Evolutionary conservation across 345 rosid species (phyloP).

Genomic region (Salix koriyanagi): DNA sequence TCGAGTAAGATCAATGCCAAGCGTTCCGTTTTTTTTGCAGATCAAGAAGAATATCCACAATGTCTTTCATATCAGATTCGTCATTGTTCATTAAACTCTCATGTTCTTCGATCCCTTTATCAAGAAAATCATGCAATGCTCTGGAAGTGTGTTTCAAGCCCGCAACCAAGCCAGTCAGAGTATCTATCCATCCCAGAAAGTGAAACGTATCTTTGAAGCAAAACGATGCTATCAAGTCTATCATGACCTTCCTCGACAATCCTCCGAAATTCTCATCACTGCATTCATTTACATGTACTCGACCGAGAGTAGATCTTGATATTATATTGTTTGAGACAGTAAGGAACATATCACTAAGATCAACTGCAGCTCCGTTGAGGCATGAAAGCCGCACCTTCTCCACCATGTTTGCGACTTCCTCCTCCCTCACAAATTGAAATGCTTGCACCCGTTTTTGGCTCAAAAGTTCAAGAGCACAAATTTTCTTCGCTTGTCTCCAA

Average conservation of each 20-base stretch:
- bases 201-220: slow-evolving; percentile 15
- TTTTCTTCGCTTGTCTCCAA: slow-evolving; percentile 25
- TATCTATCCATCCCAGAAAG: slow-evolving; percentile 9
- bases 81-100: background rate
- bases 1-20: slow-evolving; percentile 1
- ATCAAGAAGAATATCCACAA: slow-evolving; percentile 16
- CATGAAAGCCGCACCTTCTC: background rate
- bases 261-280: slow-evolving; percentile 4
- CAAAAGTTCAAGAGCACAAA: slow-evolving; percentile 11
- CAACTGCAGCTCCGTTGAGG: background rate
- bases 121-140: slow-evolving; percentile 2
- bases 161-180: background rate
- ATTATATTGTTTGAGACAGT: slow-evolving; percentile 2
- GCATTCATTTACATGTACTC: background rate
- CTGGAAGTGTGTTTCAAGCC: background rate
- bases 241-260: background rate
- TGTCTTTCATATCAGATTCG: background rate
- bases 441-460: slow-evolving; percentile 13
- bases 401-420: slow-evolving; percentile 9
- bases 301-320: slow-evolving; percentile 14
- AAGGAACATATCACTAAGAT: slow-evolving; percentile 18
- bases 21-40: slow-evolving; percentile 1
- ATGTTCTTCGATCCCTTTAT: slow-evolving; percentile 11
- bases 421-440: slow-evolving; percentile 3
- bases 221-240: background rate